phyloP scores from a whole-genome alignment of 352 stramenopile genomes.

The Blastocystis sp. region DNA sequence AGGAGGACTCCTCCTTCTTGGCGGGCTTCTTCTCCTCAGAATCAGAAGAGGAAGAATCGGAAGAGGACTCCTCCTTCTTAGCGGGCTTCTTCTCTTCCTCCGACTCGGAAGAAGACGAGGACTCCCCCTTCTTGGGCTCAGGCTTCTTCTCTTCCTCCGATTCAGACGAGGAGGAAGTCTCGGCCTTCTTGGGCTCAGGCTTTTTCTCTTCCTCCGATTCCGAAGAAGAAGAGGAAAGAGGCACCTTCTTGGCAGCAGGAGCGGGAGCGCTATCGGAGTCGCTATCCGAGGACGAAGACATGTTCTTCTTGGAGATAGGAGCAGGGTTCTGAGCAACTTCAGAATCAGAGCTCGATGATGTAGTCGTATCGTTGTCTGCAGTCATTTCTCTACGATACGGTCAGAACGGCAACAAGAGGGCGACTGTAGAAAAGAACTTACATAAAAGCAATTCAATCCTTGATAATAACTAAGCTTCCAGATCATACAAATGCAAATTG shows the following conservation, averaged over 20 bases:
- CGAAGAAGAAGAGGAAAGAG: conserved; percentile 16
- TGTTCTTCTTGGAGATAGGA: neutral
- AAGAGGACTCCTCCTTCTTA: conserved; percentile 43
- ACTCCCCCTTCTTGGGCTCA: conserved; percentile 9
- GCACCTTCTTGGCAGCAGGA: neutral
- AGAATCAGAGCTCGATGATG: conserved; percentile 46
- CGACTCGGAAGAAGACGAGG: conserved; percentile 6
- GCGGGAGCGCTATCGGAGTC: neutral
- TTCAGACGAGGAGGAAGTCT: conserved; percentile 42
- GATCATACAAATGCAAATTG: neutral
- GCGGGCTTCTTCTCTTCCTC: conserved; percentile 41
- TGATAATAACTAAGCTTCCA: neutral
- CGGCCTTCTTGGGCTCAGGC: conserved; percentile 58
- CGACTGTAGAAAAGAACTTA: neutral
- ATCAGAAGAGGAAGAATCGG: conserved; percentile 21
- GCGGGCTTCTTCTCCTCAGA: conserved; percentile 54
- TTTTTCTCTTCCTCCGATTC: conserved; percentile 55
- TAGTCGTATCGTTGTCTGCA: conserved; percentile 58
- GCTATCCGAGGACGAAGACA: neutral
- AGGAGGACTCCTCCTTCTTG: conserved; percentile 41
- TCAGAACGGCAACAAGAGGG: neutral
- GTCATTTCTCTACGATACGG: conserved; percentile 39
- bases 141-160: conserved; percentile 13
- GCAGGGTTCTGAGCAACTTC: neutral
- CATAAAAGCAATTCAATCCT: neutral